Base-by-base conservation (phyloP, 108 stramenopile species). In the Poteriospumella lacustris region DNA sequence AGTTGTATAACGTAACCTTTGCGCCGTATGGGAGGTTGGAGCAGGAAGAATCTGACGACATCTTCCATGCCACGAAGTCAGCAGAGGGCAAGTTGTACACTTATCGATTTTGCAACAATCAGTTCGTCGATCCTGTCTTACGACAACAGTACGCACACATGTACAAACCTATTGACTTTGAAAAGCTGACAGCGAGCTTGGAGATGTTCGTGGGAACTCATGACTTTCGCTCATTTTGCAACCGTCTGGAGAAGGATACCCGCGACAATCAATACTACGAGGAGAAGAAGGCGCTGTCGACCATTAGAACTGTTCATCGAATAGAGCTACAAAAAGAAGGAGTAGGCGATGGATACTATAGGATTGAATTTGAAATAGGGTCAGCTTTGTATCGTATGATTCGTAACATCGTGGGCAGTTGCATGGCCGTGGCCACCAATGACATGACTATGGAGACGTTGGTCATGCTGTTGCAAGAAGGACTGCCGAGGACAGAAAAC, bases 161-260 rank as follows among this genome's bases (percentile, higher is more conserved):
- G 1, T 41, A 58, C 44, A 43, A 38, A 3, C 28, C 19, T 26
- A 2, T 80, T 9, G 82, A 85, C 79, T 39, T 59, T 29, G 79
- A 80, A n/a, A 59, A 15, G 33, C 5, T 85, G 2, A 0, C 1
- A 26, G 39, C 15, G 19, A 34, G 58, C 43, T 38, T 82, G 2
- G 19, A 38, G 1, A 5, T 43, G 38, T 84, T 81, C 52, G 73
- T 75, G 31, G 85, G 85, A 1, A 58, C 56, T 42, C 83, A 84
- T 68, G 83, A 86, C 77, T 86, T 84, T 31, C 38, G 31, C 28
- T 68, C 76, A 24, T 86, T 86, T 43, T 80, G 80, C n/a, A 82
- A 84, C 47, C 68, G 78, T 24, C 38, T 43, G 19, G 58, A 75
- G 31, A 59, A 72, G 40, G 59, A 70, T 12, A 19, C 56, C 38